Percentiles rank a stretch among this genome's conserved stretches.
phyloP scores from a whole-genome alignment of 2,329 filamentous ascomycete species.

The Diaporthe amygdali region DNA sequence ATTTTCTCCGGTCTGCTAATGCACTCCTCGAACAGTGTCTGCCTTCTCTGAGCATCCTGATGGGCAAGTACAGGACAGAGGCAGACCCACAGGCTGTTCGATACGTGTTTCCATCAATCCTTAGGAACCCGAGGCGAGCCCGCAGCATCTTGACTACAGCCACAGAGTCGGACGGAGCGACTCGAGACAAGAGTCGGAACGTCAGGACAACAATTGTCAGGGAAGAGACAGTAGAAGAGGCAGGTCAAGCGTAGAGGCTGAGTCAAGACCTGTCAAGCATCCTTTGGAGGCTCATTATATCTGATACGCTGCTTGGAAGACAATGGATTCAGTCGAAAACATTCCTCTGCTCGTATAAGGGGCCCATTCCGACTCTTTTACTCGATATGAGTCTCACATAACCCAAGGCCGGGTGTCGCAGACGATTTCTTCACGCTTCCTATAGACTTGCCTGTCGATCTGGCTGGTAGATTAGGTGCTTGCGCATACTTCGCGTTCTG shows the following conservation, averaged over 20 bases:
- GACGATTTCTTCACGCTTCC: no score
- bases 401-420: no score
- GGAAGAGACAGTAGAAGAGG: not conserved
- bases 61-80: not conserved
- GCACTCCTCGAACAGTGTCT: not conserved
- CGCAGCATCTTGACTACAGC: not conserved
- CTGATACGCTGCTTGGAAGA: no score
- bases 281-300: no score
- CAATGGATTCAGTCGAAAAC: no score
- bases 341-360: no score
- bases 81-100: not conserved
- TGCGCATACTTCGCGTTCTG: no score
- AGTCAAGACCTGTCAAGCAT: no score
- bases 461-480: no score
- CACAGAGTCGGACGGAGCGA: not conserved
- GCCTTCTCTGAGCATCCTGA: not conserved
- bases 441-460: no score
- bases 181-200: not conserved
- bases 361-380: no score
- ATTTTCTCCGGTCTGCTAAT: not conserved
- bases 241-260: not conserved
- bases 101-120: conserved; percentile 3
- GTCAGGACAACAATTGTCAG: not conserved
- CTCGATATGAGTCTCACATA: no score
- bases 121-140: not conserved